Conservation (phyloP, 2,329 filamentous ascomycete species). For the Phialophora verrucosa region DNA sequence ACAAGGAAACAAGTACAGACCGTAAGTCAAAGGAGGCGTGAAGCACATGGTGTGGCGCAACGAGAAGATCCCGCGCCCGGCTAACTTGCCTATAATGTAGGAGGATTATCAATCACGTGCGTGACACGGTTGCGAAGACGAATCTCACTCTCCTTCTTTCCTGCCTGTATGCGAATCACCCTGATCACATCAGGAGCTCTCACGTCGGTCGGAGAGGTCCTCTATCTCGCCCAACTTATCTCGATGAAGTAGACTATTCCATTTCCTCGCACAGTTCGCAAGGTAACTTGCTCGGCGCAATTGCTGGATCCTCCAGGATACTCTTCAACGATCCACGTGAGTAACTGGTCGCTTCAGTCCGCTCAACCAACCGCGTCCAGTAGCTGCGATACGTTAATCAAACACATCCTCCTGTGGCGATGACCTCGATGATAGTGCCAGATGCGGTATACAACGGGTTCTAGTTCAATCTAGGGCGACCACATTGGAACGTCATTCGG, state of each 20-base stretch:
- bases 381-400: not conserved
- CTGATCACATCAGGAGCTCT: not conserved
- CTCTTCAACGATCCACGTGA: not conserved
- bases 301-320: not conserved
- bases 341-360: not conserved
- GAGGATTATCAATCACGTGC: not conserved
- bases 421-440: too few species aligned
- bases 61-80: not conserved
- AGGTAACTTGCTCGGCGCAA: not conserved
- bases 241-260: not conserved
- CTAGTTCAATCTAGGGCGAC: too few species aligned
- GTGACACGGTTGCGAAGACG: not conserved
- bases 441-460: too few species aligned
- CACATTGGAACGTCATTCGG: too few species aligned
- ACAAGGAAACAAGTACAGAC: not conserved
- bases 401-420: too few species aligned
- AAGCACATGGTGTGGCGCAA: not conserved
- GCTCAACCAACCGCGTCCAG: not conserved
- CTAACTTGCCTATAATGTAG: not conserved
- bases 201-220: not conserved
- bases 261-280: not conserved
- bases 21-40: not conserved
- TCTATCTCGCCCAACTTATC: not conserved
- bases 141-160: not conserved
- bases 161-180: not conserved